Evolutionary conservation across 805 yeast genomes (phyloP), one percentile per base, ranked within the genome.

Genomic region (Monosporozyma servazzii): DNA sequence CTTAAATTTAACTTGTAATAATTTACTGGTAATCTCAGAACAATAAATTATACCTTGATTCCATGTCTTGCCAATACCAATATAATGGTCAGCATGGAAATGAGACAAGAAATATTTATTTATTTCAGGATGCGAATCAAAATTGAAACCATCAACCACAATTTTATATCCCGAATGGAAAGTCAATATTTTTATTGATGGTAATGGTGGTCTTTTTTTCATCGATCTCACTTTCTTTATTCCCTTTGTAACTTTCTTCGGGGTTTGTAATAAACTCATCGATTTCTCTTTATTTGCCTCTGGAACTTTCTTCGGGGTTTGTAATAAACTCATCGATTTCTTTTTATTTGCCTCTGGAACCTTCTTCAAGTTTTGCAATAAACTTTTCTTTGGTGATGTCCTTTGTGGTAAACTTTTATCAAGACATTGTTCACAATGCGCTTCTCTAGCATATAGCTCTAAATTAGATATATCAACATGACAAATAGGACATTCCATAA

Each of bases 31-130:
- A 3, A 84, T 77, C 10, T 72, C 71, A 0, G 96, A 82, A 54
- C 95, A 84, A 58, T 82, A 88, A 3, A 93, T 80, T 6, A 71
- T 71, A 0, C 88, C 90, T 49, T 78, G 76, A 45, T 75, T 67
- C 98, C 98, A 93, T 21, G 75, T 72, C 59, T 85, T 86, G 2
- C 82, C 69, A 15, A 93, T 68, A 0, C 99, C 98, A 3, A 88
- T 88, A 62, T 93, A 93, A 64, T 93, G 99, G 64, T 93, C 99
- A 0, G 96, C 73, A 66, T 93, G 99, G 70, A 86, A 91, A 70
- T 93, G 99, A 0, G 88, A 77, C 25, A 86, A 67, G 55, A 84
- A 78, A 65, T 85, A 86, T 43, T 74, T 72, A 2, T 66, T 54
- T 5, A 84, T 76, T 1, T 67, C 63, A 0, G 69, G 70, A 54